These are phyloP conservation scores for Phlebopus sp. DNA, from an alignment of 1,284 basidiomycete species.

Conservation along the genomic window DNA sequence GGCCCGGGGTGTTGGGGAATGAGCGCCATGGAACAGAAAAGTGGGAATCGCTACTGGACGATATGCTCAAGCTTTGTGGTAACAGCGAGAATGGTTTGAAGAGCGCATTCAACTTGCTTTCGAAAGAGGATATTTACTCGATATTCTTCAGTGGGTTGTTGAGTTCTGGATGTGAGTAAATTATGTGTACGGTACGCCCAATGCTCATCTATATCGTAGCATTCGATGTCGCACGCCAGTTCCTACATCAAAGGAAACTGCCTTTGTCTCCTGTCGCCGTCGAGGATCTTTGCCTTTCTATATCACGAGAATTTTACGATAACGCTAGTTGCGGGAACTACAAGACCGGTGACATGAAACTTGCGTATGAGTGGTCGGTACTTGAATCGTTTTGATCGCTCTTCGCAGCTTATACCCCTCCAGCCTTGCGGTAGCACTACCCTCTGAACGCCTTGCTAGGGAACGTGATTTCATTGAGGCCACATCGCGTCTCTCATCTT, in stretches of 20 bases:
- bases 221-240: conserved; percentile 70
- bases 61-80: conserved; percentile 81
- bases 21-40: conserved; percentile 63
- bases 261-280: conserved; percentile 50
- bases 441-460: conserved; percentile 57
- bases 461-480: conserved; percentile 95
- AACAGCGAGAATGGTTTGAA: conserved; percentile 58
- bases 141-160: conserved; percentile 85
- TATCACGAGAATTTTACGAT: conserved; percentile 88
- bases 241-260: conserved; percentile 59
- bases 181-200: conserved; percentile 8
- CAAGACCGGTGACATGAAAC: conserved; percentile 90
- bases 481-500: conserved; percentile 81
- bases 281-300: conserved; percentile 77
- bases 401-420: conserved; percentile 7
- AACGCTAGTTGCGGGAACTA: conserved; percentile 90
- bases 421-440: conserved; percentile 73
- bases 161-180: conserved; percentile 80
- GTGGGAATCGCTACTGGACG: conserved; percentile 84
- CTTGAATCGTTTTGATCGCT: not conserved
- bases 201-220: conserved; percentile 43
- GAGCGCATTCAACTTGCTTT: conserved; percentile 79
- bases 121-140: conserved; percentile 64
- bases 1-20: conserved; percentile 56
- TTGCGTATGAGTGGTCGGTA: conserved; percentile 89